Base-by-base conservation (phyloP, 306 rosid species). In the Lathyrus aphaca region DNA sequence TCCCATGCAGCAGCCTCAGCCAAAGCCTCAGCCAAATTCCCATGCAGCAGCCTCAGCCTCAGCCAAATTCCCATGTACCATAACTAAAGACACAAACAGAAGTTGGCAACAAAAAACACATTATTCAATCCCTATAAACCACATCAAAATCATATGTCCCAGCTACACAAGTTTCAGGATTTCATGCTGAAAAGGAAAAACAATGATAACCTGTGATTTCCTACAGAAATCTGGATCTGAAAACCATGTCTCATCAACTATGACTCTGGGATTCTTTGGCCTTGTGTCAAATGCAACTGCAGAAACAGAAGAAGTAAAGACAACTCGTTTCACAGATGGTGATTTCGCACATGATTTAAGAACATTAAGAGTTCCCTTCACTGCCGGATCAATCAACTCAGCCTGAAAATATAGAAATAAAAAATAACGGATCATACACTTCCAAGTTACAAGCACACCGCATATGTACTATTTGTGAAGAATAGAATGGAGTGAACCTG, bases 311-410 rank as follows among this genome's bases (percentile, higher is more conserved):
- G 86, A 82, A 17, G 86, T 82, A 12, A 79, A 72, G 51, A 82
- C 57, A 44, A 82, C 79, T 51, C 84, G 73, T 57, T 79, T 76
- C 23, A 82, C 55, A 4, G 81, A 79, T 42, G 79, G 30, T 9
- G 81, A 75, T 50, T 79, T 82, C 5, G 76, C 81, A 62, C 84
- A 79, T 68, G 86, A 82, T 43, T 76, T 69, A 18, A 82, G 86
- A 75, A 82, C 84, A 76, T 75, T 82, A 55, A 82, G 83, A 39
- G 86, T 82, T 68, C 83, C 83, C 51, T 79, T 79, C 68, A 82
- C 39, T 11, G 86, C 86, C 4, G 84, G 86, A 67, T 82, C 86
- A 68, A 82, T n/a, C 49, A 82, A 10, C 53, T 79, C 84, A 6
- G 10, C 39, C 39, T 35, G 9, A 35, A 35, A 32, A 35, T 35